phyloP scores from a whole-genome alignment of 2,329 filamentous ascomycete species.

The Beauveria sp. region DNA sequence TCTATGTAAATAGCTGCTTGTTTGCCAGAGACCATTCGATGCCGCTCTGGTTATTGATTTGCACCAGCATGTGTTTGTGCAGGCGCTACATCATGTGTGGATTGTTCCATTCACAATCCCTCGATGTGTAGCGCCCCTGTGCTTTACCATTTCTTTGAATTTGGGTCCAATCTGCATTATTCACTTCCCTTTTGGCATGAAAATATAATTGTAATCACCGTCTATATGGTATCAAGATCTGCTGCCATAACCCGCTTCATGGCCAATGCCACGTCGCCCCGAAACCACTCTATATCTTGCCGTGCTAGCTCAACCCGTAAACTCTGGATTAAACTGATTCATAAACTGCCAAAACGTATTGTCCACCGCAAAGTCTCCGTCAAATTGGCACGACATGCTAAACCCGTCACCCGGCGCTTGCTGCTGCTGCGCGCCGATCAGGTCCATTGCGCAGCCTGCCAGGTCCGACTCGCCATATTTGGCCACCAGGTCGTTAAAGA shows the following conservation, averaged over 20 bases:
- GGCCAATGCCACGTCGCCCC: no score
- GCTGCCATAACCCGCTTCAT: neutral
- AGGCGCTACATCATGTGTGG: neutral
- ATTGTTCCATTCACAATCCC: neutral
- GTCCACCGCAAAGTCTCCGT: conserved; percentile 46
- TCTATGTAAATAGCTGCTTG: neutral
- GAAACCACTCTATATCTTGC: no score
- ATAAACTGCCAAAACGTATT: conserved; percentile 47
- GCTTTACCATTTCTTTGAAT: no score
- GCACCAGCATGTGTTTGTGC: neutral
- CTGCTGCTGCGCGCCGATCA: conserved; percentile 2
- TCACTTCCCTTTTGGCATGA: neutral
- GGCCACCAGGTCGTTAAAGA: conserved; percentile 49
- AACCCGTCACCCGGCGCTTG: conserved; percentile 12
- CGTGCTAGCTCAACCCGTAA: neutral
- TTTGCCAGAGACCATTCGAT: neutral
- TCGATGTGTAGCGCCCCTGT: neutral
- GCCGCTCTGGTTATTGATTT: neutral
- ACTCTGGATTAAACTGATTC: conserved; percentile 25
- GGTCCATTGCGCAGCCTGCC: neutral
- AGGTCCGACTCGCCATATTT: conserved; percentile 21
- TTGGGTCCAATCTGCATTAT: neutral
- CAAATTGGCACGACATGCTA: conserved; percentile 38
- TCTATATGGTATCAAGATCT: neutral
- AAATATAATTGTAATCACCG: neutral